A percentile compares a stretch with the other conserved stretches of the same genome.
phyloP scores from a whole-genome alignment of 805 yeast genomes.

The Candida sakaeoensis region DNA sequence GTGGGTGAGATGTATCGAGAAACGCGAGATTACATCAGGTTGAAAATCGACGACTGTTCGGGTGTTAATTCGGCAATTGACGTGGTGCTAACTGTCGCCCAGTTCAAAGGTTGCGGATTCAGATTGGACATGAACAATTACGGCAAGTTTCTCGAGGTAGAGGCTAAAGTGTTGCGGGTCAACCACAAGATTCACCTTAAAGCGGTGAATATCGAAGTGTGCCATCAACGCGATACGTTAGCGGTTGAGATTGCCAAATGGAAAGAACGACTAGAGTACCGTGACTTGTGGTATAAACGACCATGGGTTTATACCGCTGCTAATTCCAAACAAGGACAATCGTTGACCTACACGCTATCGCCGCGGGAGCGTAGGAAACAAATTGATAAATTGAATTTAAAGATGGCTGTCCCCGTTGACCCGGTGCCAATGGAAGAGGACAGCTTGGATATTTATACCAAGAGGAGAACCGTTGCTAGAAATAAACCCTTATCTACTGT shows the following conservation, averaged over 20 bases:
- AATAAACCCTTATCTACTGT: too few relatives aligned
- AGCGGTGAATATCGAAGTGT: slow-evolving; percentile 11
- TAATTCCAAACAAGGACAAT: not conserved
- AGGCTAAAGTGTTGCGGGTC: slow-evolving; percentile 12
- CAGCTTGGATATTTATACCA: slow-evolving; percentile 3
- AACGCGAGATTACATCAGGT: slow-evolving; percentile 9
- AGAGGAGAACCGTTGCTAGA: too few relatives aligned
- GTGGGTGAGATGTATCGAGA: slow-evolving; percentile 19
- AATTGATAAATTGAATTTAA: not conserved
- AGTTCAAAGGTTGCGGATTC: slow-evolving; percentile 15
- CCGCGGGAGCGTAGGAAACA: slow-evolving; percentile 3
- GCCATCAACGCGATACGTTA: slow-evolving; percentile 18
- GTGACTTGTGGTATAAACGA: slow-evolving; percentile 14
- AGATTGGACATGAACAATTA: slow-evolving; percentile 14
- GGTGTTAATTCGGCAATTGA: slow-evolving; percentile 24
- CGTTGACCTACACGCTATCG: slow-evolving; percentile 1
- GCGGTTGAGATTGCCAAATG: slow-evolving; percentile 26
- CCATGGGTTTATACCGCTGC: slow-evolving; percentile 26
- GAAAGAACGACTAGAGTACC: slow-evolving; percentile 20
- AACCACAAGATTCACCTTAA: slow-evolving; percentile 10
- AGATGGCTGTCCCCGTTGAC: not conserved
- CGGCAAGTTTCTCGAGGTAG: slow-evolving; percentile 24
- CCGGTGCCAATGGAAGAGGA: slow-evolving; percentile 5
- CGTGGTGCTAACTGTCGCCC: slow-evolving; percentile 16
- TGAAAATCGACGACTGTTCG: slow-evolving; percentile 35